A percentile compares a stretch with the other conserved stretches of the same genome.
Evolutionary conservation across 2,329 filamentous ascomycete genomes (phyloP).

Genomic region (Pseudogymnoascus sp.): DNA sequence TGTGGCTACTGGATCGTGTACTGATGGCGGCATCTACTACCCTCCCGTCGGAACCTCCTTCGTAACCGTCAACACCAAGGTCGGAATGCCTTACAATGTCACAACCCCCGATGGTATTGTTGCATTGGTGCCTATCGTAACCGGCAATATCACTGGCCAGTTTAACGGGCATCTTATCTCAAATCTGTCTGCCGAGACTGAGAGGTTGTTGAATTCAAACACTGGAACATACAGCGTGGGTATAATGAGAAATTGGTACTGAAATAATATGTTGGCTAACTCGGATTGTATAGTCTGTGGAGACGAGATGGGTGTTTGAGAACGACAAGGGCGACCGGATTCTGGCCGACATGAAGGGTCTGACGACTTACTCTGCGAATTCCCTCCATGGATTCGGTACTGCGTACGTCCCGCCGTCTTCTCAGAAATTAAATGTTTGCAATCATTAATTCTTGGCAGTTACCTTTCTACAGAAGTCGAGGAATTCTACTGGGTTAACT

Average conservation of each 20-base stretch:
- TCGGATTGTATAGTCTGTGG: not conserved
- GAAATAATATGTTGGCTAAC: not conserved
- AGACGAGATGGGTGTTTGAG: not conserved
- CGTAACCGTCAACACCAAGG: not conserved
- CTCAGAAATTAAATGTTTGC: not conserved
- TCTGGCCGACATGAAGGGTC: not conserved
- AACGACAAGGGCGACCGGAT: not conserved
- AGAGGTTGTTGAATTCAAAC: not conserved
- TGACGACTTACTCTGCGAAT: not conserved
- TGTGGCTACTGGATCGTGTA: not conserved
- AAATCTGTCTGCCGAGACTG: not conserved
- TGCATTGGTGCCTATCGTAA: not conserved
- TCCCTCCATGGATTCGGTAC: slow-evolving; percentile 1
- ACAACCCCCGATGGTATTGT: not conserved
- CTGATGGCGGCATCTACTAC: not conserved
- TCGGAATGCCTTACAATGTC: not conserved
- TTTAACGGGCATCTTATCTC: not conserved
- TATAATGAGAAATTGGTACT: not conserved
- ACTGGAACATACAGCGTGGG: not conserved
- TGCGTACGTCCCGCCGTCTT: not conserved
- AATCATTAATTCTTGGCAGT: not conserved
- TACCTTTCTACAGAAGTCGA: not conserved
- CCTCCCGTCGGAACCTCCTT: not conserved
- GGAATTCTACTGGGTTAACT: not conserved
- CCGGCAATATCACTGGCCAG: not conserved